Evolutionary conservation across 2,329 filamentous ascomycete species (phyloP), one percentile per base, ranked within the genome.

Genomic region (Ascocoryne sarcoides): DNA sequence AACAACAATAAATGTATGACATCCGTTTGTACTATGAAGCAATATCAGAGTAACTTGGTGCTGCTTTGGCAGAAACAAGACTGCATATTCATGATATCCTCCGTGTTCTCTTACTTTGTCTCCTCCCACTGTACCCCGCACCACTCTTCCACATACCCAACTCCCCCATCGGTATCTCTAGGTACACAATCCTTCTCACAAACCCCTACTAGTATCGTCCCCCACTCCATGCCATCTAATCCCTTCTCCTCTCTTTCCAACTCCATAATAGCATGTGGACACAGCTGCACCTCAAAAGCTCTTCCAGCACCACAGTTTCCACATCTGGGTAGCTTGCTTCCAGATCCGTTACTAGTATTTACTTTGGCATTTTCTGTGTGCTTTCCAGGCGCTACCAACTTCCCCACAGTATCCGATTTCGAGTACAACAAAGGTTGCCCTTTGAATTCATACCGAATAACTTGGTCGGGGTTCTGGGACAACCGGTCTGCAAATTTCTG

Each of bases 101-200:
- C n/a, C n/a, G n/a, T n/a, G n/a, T n/a, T n/a, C 23, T 49, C 33
- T 32, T 46, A 37, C 33, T 34, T 52, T 18, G 78, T 56, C 62
- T 95, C 89, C 64, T 98, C 92, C 92, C 90, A 98, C 63, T 98
- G 92, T 49, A 96, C 92, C 5, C 90, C 92, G n/a, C 76, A 79
- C 90, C 92, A 98, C 64, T 98, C 92, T 67, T 96, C 92, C 14
- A 88, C 56, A 63, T 93, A 96, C 1, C 81, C 85, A 1, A 79
- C 75, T 55, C 79, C 71, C 0, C 79, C 83, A 26, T 71, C 67
- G 10, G 63, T 62, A 5, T 77, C 70, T 4, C 62, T 61, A 12
- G 77, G 75, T 54, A 73, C 69, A 59, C 92, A 96, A 60, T 96
- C 86, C 57, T 65, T 75, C 49, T 73, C 76, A 61, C 92, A 98